Base-by-base conservation (phyloP, 176 grass and related monocot genomes). In the Elaeis guineensis region DNA sequence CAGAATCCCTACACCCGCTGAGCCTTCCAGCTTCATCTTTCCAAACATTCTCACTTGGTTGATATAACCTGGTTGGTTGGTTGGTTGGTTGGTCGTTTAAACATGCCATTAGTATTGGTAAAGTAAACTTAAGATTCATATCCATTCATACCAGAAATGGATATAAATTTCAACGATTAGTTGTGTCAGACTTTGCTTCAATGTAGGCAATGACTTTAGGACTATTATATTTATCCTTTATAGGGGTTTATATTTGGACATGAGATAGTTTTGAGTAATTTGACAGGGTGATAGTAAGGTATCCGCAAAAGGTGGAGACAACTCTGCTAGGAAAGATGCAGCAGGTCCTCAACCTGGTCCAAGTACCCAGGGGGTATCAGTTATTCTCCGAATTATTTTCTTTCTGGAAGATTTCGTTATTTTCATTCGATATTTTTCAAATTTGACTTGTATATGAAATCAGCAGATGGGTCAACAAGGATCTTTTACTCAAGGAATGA, bases 271-370 rank as follows among this genome's bases (percentile, higher is more conserved):
- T 24, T 52, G 17, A 52, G 17, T 61, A 70, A 82, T 56, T n/a
- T 69, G 19, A 18, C 63, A 97, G 87, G 92, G 92, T 70, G 92
- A 97, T 77, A 97, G 76, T 77, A 97, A 91, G 70, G 50, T 91
- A 24, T 78, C 92, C 49, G 86, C 80, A 55, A 97, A 91, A 78
- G 79, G 63, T 61, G 79, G 82, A 62, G 90, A 97, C 14, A 75
- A 72, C 35, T 90, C 80, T 29, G 30, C 78, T 61, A 97, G 85
- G 73, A 90, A 76, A 75, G 92, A 91, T 65, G 74, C 25, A 50
- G 63, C 78, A 18, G 70, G 55, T 76, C 52, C 75, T 55, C 86
- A 85, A 52, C 77, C 75, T 62, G 80, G 91, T 67, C 62, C 84
- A 64, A 78, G 57, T 64, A 73, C 64, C 44, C 92, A 97, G 74